phyloP scores from a whole-genome alignment of 768 basidiomycete species.

The Phanerochaete carnosa region DNA sequence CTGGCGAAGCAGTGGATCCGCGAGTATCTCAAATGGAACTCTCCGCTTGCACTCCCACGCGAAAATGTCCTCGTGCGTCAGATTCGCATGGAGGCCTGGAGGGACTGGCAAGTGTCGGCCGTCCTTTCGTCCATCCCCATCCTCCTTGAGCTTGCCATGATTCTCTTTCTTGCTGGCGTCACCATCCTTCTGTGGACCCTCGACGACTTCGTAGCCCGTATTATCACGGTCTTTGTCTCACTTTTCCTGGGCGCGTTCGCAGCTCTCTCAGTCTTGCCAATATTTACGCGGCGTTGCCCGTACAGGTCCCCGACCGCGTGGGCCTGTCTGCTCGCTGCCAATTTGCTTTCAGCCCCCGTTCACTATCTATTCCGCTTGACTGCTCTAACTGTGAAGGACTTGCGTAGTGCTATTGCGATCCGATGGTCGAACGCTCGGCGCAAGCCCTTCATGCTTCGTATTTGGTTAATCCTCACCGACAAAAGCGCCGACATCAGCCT shows the following conservation, averaged over 20 bases:
- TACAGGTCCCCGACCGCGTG: neutral
- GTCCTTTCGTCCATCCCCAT: neutral
- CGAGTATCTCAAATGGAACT: slow-evolving; percentile 3
- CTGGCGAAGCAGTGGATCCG: slow-evolving; percentile 1
- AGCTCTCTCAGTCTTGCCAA: neutral
- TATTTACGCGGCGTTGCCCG: neutral
- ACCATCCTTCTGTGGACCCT: slow-evolving; percentile 1
- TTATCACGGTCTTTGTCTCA: neutral
- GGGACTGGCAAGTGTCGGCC: neutral
- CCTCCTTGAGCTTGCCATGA: neutral
- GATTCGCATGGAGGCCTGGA: neutral
- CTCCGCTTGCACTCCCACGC: neutral
- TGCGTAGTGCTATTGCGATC: too few species aligned
- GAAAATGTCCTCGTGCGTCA: slow-evolving; percentile 1
- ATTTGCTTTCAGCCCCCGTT: neutral
- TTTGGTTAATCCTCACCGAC: too few species aligned
- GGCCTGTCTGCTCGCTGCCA: neutral
- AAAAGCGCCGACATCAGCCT: too few species aligned
- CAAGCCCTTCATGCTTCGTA: too few species aligned
- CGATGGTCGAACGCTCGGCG: too few species aligned
- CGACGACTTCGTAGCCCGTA: neutral
- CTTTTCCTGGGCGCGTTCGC: neutral
- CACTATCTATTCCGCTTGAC: too few species aligned
- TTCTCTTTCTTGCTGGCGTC: neutral
- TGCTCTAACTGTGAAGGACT: too few species aligned